phyloP scores from a whole-genome alignment of 768 basidiomycete genomes.

The Lyophyllum shimeji region DNA sequence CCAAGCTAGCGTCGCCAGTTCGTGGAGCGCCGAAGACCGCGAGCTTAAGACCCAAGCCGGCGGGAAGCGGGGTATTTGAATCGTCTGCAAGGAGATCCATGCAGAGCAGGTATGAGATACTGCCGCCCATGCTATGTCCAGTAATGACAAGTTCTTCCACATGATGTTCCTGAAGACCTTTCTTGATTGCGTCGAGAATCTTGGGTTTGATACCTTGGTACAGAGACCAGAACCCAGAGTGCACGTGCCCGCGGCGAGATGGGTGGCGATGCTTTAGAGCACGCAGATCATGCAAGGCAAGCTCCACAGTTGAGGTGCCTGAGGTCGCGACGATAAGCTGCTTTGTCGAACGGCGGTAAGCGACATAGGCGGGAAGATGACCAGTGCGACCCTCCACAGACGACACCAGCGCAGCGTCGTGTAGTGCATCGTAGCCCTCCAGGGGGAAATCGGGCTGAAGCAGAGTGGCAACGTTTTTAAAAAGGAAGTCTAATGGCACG shows the following conservation, averaged over 20 bases:
- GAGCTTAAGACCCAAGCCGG: constrained; percentile 36
- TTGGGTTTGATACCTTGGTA: constrained; percentile 40
- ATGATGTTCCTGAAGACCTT: constrained; percentile 35
- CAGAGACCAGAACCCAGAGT: constrained; percentile 55
- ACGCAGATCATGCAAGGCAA: constrained; percentile 49
- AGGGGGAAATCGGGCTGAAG: constrained; percentile 46
- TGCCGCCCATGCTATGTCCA: constrained; percentile 60
- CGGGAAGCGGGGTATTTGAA: constrained; percentile 14
- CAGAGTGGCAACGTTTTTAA: constrained; percentile 38
- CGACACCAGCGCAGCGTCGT: constrained; percentile 32
- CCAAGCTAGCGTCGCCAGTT: constrained; percentile 43
- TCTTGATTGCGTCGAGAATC: constrained; percentile 35
- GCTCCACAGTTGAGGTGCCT: constrained; percentile 43
- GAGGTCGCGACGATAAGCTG: constrained; percentile 55
- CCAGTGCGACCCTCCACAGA: constrained; percentile 42
- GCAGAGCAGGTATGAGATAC: constrained; percentile 49
- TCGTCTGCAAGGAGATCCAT: constrained; percentile 42
- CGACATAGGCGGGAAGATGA: constrained; percentile 45
- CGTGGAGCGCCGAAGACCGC: constrained; percentile 54
- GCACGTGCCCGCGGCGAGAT: constrained; percentile 39
- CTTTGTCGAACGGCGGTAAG: constrained; percentile 39
- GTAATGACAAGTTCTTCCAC: constrained; percentile 46
- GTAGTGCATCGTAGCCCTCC: constrained; percentile 43
- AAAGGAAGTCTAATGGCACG: constrained; percentile 41
- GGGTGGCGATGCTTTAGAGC: constrained; percentile 38